A percentile compares a stretch with the other conserved stretches of the same genome.
Evolutionary conservation across 768 basidiomycete genomes (phyloP).

Genomic region (Psilocybe subaeruginosa): DNA sequence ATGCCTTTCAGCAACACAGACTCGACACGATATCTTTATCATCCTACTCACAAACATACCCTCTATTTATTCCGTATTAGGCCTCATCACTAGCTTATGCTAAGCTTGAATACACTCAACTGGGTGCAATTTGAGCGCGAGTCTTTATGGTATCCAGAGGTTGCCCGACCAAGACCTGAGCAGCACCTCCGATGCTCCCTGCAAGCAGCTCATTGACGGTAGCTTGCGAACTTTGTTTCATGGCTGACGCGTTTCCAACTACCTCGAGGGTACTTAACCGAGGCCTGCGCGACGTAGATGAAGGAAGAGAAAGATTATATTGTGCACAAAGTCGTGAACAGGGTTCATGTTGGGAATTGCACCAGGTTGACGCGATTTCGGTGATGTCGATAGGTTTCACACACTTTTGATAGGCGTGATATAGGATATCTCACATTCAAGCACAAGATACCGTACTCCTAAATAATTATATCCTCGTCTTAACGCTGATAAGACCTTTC

Average conservation of each 20-base stretch:
- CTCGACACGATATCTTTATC: not conserved
- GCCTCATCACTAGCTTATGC: not conserved
- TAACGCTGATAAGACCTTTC: conserved; percentile 26
- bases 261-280: not conserved
- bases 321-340: too few relatives aligned
- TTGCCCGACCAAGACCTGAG: conserved; percentile 94
- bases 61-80: conserved; percentile 42
- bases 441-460: too few relatives aligned
- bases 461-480: not conserved
- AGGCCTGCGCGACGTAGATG: not conserved
- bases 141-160: conserved; percentile 90
- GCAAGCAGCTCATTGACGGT: conserved; percentile 85
- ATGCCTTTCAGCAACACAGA: not conserved
- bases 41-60: conserved; percentile 80
- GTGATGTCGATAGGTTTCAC: not conserved
- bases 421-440: too few relatives aligned
- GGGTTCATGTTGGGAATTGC: conserved; percentile 4
- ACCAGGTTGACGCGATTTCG: conserved; percentile 25
- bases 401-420: too few relatives aligned
- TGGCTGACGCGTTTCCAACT: not conserved
- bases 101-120: conserved; percentile 36
- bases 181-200: conserved; percentile 90
- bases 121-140: conserved; percentile 83
- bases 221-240: conserved; percentile 36
- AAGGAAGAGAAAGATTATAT: not conserved